Evolutionary conservation across 2,329 filamentous ascomycete species (phyloP).

Genomic region (Scleromitrula shiraiana): DNA sequence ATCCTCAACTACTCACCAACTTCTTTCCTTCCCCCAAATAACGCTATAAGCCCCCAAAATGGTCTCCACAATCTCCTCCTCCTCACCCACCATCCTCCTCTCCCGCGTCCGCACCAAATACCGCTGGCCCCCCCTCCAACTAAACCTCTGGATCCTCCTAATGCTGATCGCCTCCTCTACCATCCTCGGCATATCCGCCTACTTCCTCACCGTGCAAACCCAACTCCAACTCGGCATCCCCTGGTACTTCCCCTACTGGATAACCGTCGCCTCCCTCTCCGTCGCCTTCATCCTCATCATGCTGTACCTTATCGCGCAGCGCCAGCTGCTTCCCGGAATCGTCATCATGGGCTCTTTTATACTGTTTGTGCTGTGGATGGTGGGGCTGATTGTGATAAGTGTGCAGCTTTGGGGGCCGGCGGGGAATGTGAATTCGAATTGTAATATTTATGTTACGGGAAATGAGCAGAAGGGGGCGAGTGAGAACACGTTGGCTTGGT

Average conservation of each 20-base stretch:
- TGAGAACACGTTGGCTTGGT: constrained; percentile 50
- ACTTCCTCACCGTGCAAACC: constrained; percentile 51
- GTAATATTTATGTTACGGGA: constrained; percentile 49
- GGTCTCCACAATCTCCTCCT: constrained; percentile 22
- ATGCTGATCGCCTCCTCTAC: constrained; percentile 52
- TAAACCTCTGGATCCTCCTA: constrained; percentile 60
- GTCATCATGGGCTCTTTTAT: constrained; percentile 59
- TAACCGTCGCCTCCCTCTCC: constrained; percentile 49
- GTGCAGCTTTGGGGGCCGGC: constrained; percentile 56
- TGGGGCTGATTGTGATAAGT: constrained; percentile 53
- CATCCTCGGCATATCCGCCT: constrained; percentile 53
- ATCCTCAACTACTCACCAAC: background rate
- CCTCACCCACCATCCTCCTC: constrained; percentile 11
- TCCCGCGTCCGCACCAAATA: constrained; percentile 35
- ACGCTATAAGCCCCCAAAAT: constrained; percentile 14
- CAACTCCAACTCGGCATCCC: constrained; percentile 47
- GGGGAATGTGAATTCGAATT: constrained; percentile 51
- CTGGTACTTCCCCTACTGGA: constrained; percentile 63
- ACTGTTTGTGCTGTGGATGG: constrained; percentile 60
- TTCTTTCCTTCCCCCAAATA: background rate
- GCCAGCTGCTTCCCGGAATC: constrained; percentile 55
- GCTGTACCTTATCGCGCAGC: constrained; percentile 53
- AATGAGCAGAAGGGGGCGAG: constrained; percentile 43
- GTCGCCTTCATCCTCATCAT: constrained; percentile 60
- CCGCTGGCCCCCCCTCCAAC: constrained; percentile 60